Base-by-base conservation (phyloP, 768 basidiomycete species). In the Pleurotus platypus region DNA sequence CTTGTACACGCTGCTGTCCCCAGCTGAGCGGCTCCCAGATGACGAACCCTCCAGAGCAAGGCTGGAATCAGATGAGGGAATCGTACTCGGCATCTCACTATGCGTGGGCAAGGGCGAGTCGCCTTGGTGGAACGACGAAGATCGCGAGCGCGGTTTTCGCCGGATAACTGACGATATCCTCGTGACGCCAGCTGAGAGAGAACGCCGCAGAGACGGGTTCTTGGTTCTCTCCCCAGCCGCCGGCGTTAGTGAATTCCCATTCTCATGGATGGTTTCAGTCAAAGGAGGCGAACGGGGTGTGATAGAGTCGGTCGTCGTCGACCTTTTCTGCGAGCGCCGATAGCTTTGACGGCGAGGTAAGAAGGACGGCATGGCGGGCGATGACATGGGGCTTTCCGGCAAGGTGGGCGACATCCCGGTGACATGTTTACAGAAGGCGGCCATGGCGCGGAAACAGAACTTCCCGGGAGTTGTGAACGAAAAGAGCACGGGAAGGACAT, bases 381-480 rank as follows among this genome's bases (percentile, higher is more conserved):
- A 22, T 37, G 22, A 59, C 16, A 56, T n/a, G 48, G 58, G 58
- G 55, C 59, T 57, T 43, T 61, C 57, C 56, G 64, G 57, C 37
- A 22, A 39, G 6, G 63, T 64, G 5, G 64, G 58, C 27, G 60
- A 60, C 67, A 78, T 77, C 16, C 80, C 82, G 0, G 86, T 89
- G 18, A 87, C 81, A 49, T 85, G 75, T 63, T 83, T 87, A 60
- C 74, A 78, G 67, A 92, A 92, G 6, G 73, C 75, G 16, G 90
- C 88, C 49, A 92, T 86, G 2, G 86, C 85, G 35, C 90, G 83
- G 70, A 85, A 90, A 65, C 89, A 91, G 62, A 79, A 92, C 64
- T 92, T 92, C 7, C 81, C 89, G 2, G 89, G 88, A 1, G 84
- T 89, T 3, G 87, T 86, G 67, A 90, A 89, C 2, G 85, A 75